These are phyloP conservation scores for Coemansia sp. DNA, from an alignment of 192 early-diverging fungal genomes.

Conservation along the genomic window DNA sequence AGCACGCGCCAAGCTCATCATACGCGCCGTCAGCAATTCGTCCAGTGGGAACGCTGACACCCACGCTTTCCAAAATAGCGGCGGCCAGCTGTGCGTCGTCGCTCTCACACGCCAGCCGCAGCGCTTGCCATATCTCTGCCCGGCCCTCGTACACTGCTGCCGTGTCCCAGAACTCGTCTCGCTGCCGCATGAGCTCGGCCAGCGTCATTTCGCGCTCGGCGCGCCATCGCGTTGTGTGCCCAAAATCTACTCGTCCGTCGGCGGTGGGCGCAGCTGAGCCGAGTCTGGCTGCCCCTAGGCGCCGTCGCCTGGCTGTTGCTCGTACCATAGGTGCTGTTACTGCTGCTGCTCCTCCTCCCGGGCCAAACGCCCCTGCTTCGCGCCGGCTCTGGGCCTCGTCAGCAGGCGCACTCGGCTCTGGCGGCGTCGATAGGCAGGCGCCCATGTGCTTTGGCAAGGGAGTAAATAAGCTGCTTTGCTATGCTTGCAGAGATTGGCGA, in stretches of 20 bases:
- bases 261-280: background rate
- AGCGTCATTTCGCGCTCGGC: conserved; percentile 12
- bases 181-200: conserved; percentile 51
- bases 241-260: conserved; percentile 26
- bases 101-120: conserved; percentile 63
- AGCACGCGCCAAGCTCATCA: conserved; percentile 75
- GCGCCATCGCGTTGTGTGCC: conserved; percentile 14
- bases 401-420: background rate
- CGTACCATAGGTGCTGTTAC: background rate
- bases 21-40: conserved; percentile 75
- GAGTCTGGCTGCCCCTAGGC: background rate
- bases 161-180: conserved; percentile 77
- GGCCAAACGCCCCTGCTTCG: background rate
- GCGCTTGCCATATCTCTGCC: conserved; percentile 77
- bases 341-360: too few species aligned
- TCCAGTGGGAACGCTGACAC: conserved; percentile 72
- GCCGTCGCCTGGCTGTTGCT: conserved; percentile 5
- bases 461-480: background rate
- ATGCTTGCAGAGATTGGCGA: too few species aligned
- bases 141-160: conserved; percentile 72
- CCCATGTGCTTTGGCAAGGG: background rate
- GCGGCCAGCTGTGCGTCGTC: conserved; percentile 58
- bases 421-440: background rate
- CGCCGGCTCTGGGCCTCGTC: background rate
- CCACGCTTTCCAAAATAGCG: conserved; percentile 69